These are phyloP conservation scores for Tricholoma sp. DNA, from an alignment of 768 basidiomycete genomes.

Conservation along the genomic window DNA sequence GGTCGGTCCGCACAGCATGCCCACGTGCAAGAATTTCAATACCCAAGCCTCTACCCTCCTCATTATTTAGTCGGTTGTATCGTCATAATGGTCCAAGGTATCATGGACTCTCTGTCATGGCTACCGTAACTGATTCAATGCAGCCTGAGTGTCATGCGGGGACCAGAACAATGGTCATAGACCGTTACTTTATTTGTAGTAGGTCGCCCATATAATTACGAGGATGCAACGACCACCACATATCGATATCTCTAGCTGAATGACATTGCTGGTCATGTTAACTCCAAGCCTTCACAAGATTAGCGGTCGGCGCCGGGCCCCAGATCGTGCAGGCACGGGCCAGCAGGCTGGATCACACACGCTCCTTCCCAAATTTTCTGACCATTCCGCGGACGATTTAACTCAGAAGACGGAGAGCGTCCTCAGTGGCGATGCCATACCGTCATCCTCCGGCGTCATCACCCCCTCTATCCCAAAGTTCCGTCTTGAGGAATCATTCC, in stretches of 20 bases:
- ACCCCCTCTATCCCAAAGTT: constrained; percentile 15
- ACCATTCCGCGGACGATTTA: neutral
- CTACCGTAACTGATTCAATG: no score
- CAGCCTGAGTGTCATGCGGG: no score
- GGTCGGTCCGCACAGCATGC: neutral
- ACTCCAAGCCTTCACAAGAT: constrained; percentile 8
- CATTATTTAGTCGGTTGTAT: no score
- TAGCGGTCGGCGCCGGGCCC: constrained; percentile 5
- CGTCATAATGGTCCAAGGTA: no score
- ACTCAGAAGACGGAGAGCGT: constrained; percentile 19
- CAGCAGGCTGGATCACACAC: neutral
- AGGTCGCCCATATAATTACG: neutral
- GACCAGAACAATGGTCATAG: neutral
- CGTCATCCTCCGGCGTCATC: constrained; percentile 16
- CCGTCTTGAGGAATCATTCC: constrained; percentile 29
- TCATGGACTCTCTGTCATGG: no score
- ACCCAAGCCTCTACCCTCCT: no score
- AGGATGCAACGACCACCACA: neutral
- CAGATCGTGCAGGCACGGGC: neutral
- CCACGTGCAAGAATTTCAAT: neutral
- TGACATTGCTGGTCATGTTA: constrained; percentile 1
- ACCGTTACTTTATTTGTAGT: no score
- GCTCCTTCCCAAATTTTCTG: neutral
- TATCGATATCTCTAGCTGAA: neutral
- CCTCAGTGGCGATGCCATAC: constrained; percentile 20